Evolutionary conservation across 306 rosid genomes (phyloP), one percentile per base, ranked within the genome.

Genomic region (Prinsepia uniflora): DNA sequence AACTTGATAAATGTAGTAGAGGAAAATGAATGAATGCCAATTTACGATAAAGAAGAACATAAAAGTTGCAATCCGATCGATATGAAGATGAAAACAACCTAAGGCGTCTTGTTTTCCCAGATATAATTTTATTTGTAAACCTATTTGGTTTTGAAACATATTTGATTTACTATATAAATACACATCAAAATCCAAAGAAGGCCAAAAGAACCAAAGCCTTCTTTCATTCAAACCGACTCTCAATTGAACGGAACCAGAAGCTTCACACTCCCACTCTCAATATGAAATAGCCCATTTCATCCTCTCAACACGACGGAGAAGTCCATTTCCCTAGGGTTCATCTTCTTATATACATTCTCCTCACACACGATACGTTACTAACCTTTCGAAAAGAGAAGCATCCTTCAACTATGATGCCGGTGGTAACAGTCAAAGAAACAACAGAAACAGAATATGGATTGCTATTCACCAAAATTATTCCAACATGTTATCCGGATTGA

Each of bases 171-270:
- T 30, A 54, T 55, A 59, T 67, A 67, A 67, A 47, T 12, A 34
- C 60, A 66, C 53, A 60, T 44, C 62, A 80, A 19, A 11, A 57
- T 18, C 50, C 53, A 47, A 52, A 34, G 48, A 61, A 56, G 75
- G 83, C 83, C 41, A 62, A 63, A 59, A 63, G 75, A 82, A 76
- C 67, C 69, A 36, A 79, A 79, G 71, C 85, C 82, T 72, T 74
- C 73, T 54, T 13, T 75, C 58, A 75, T 71, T 65, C 71, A 69
- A 62, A 73, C 79, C 81, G 78, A 74, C 72, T 62, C 66, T 19
- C n/a, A 71, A 8, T 49, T 57, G 48, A 73, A 47, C 18, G 57
- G 56, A 70, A 42, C 73, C 69, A 63, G 39, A 41, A 67, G 55
- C 55, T 30, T 61, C 65, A 62, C 19, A 60, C 18, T 48, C 11